A percentile compares a stretch with the other conserved stretches of the same genome.
Conservation (phyloP, 495 filamentous ascomycete genomes). For the Xylaria flabelliformis region DNA sequence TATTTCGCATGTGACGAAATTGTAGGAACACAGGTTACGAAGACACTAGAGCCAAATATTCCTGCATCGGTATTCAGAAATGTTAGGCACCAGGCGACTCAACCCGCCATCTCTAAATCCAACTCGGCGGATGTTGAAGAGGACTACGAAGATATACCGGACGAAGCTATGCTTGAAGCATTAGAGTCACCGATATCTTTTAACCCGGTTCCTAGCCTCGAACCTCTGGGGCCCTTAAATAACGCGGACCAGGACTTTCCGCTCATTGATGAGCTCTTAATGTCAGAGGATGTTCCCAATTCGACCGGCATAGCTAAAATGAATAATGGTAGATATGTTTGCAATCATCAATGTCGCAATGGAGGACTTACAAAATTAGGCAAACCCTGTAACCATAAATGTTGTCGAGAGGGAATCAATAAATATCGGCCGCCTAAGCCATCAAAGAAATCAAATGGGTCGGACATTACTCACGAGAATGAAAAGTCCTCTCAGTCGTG, state of each 20-base stretch:
- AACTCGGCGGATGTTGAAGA: conserved; percentile 26
- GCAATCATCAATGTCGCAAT: conserved; percentile 77
- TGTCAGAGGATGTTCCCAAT: not conserved
- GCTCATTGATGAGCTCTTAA: conserved; percentile 30
- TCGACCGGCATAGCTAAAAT: conserved; percentile 59
- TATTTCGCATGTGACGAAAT: conserved; percentile 89
- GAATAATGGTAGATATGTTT: conserved; percentile 84
- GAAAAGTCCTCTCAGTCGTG: not conserved
- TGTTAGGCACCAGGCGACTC: conserved; percentile 21
- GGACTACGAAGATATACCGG: conserved; percentile 39
- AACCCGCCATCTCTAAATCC: not conserved
- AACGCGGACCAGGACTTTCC: conserved; percentile 37
- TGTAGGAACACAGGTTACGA: conserved; percentile 76
- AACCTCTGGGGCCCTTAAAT: conserved; percentile 64
- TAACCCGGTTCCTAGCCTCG: conserved; percentile 38
- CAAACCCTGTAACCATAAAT: conserved; percentile 66
- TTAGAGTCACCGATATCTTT: conserved; percentile 19
- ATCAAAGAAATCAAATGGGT: conserved; percentile 31
- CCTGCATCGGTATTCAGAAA: conserved; percentile 61
- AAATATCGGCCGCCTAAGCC: conserved; percentile 71
- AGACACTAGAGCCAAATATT: conserved; percentile 67
- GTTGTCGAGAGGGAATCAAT: conserved; percentile 86
- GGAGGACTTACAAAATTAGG: conserved; percentile 71
- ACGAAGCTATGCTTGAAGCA: conserved; percentile 41
- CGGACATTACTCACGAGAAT: conserved; percentile 25